Percentiles rank a stretch among this genome's conserved stretches.
These are phyloP conservation scores for Mucor plumbeus DNA, from an alignment of 371 early-diverging fungal species.

Conservation along the genomic window DNA sequence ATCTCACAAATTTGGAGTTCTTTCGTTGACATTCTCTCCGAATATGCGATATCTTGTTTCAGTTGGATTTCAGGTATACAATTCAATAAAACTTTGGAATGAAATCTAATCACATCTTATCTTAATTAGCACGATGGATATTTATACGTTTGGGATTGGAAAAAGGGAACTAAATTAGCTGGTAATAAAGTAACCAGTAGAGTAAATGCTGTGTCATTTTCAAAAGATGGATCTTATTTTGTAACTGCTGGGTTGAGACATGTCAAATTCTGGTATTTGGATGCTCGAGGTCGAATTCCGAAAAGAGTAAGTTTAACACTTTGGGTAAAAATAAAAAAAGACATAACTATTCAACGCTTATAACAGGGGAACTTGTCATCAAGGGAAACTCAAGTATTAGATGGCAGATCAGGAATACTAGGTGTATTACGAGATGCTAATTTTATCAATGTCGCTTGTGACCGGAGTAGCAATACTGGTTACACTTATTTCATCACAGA, in stretches of 20 bases:
- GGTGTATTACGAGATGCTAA: constrained; percentile 72
- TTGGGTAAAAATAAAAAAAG: background rate
- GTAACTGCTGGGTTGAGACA: constrained; percentile 83
- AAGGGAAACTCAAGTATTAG: constrained; percentile 65
- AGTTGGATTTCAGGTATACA: constrained; percentile 78
- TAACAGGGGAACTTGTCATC: constrained; percentile 38
- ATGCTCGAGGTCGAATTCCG: constrained; percentile 49
- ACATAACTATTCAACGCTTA: background rate
- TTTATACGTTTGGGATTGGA: constrained; percentile 86
- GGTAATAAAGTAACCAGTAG: constrained; percentile 73
- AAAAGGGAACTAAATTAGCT: constrained; percentile 67
- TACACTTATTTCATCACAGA: constrained; percentile 69
- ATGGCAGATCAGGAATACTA: constrained; percentile 75
- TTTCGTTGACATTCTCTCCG: constrained; percentile 76
- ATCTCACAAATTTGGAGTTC: constrained; percentile 84
- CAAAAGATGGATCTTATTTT: constrained; percentile 71
- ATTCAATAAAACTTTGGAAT: background rate
- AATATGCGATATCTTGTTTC: constrained; percentile 77
- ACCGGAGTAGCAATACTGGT: constrained; percentile 55
- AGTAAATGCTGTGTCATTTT: constrained; percentile 70
- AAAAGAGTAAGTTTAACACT: constrained; percentile 33
- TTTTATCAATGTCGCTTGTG: constrained; percentile 73
- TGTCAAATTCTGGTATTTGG: constrained; percentile 84
- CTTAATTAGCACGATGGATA: constrained; percentile 81
- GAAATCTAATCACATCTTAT: constrained; percentile 45